Percentiles rank a stretch among this genome's conserved stretches.
These are phyloP conservation scores for Aureobasidium uvarum DNA, from an alignment of 2,329 filamentous ascomycete species.

Conservation along the genomic window DNA sequence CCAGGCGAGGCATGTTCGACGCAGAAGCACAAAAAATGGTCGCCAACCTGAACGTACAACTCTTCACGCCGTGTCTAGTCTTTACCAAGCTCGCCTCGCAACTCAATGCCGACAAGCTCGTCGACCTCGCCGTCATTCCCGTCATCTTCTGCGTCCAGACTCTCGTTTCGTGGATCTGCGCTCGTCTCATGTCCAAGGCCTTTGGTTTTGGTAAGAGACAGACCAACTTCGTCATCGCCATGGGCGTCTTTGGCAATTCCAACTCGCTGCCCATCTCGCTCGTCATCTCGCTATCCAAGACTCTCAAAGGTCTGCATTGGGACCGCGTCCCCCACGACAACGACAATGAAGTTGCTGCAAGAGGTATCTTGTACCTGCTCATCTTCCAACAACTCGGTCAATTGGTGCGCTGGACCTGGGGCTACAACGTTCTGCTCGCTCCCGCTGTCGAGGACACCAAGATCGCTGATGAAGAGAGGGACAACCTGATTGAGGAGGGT, in stretches of 20 bases:
- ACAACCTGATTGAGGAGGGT: constrained; percentile 47
- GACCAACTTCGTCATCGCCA: constrained; percentile 91
- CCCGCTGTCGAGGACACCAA: constrained; percentile 68
- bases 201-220: constrained; percentile 83
- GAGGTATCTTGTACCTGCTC: constrained; percentile 90
- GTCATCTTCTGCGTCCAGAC: constrained; percentile 89
- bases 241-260: constrained; percentile 97
- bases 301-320: constrained; percentile 90
- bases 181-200: constrained; percentile 65
- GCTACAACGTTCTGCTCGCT: constrained; percentile 90
- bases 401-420: constrained; percentile 96
- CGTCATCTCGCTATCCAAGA: constrained; percentile 89
- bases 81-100: constrained; percentile 97
- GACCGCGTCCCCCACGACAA: constrained; percentile 87
- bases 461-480: constrained; percentile 53
- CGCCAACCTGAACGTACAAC: constrained; percentile 90
- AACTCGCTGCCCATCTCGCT: constrained; percentile 97
- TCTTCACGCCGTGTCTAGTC: constrained; percentile 96
- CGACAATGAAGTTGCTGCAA: constrained; percentile 88
- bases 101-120: constrained; percentile 83
- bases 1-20: constrained; percentile 86
- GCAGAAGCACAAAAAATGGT: constrained; percentile 95
- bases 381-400: constrained; percentile 98
- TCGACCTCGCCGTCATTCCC: constrained; percentile 91
- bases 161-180: constrained; percentile 76